Evolutionary conservation across 768 basidiomycete species (phyloP).

Genomic region (Cystobasidium ongulense): DNA sequence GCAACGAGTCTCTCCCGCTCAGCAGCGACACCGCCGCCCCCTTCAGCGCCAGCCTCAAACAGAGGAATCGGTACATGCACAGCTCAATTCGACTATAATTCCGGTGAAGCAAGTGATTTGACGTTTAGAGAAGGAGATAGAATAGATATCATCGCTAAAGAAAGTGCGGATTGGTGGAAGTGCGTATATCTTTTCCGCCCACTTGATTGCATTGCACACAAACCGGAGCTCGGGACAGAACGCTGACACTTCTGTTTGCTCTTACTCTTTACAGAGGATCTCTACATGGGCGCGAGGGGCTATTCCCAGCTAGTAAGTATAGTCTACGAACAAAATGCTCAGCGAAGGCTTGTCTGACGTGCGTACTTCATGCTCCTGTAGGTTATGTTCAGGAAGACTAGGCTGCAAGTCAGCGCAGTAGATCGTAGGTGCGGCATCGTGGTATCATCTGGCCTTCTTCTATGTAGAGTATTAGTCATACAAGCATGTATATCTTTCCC

Average conservation of each 20-base stretch:
- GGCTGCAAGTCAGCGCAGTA: no score
- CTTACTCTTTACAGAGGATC: neutral
- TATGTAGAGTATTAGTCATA: no score
- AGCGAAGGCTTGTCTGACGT: neutral
- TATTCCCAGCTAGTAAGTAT: slow-evolving; percentile 22
- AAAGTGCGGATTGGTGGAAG: slow-evolving; percentile 14
- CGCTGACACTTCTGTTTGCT: neutral
- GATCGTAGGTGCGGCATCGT: no score
- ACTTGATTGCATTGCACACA: neutral
- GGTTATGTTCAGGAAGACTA: slow-evolving; percentile 22
- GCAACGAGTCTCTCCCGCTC: neutral
- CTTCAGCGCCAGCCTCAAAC: slow-evolving; percentile 4
- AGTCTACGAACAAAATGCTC: neutral
- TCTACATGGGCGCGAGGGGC: slow-evolving; percentile 8
- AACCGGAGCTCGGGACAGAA: neutral
- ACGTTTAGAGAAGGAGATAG: slow-evolving; percentile 23
- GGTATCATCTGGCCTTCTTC: no score
- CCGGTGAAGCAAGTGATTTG: slow-evolving; percentile 18
- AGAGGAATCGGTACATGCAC: slow-evolving; percentile 24
- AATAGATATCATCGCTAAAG: slow-evolving; percentile 15
- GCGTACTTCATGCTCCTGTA: neutral
- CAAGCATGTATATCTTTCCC: no score
- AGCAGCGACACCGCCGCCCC: neutral
- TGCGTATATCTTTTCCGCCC: neutral
- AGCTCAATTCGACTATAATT: slow-evolving; percentile 25